Evolutionary conservation across 2,329 filamentous ascomycete species (phyloP), one percentile per base, ranked within the genome.

Genomic region (Cyclaneusma minus): DNA sequence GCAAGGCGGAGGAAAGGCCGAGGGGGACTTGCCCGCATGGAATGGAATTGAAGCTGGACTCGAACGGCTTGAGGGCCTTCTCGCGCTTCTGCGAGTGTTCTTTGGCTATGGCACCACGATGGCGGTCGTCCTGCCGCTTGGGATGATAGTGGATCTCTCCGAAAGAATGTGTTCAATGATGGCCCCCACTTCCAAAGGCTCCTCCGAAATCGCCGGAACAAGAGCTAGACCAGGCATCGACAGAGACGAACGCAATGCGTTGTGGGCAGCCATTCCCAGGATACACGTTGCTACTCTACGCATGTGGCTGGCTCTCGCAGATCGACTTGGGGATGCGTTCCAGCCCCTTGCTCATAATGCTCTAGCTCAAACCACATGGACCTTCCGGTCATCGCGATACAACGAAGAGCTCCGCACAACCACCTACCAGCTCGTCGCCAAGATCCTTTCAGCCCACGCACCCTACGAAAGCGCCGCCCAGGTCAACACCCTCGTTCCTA

Each of bases 201-300:
- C 60, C 40, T 38, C 51, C 25, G 36, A 60, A 43, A 44, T 54
- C 48, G 33, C 60, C 59, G 32, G 50, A 48, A 12, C 55, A 54
- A 37, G 55, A 63, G 33, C 69, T n/a, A 67, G 74, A 33, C 60
- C 72, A 6, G 75, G 81, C 35, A 68, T 89, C 35, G 64, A 72
- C 16, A 68, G 77, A 33, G 80, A 91, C 25, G 87, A 94, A 50
- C 75, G 76, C 33, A 82, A 92, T 28, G 68, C 74, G 22, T 60
- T 94, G 3, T 85, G 79, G 68, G 56, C 64, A 24, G 58, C 68
- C 11, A 60, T 94, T 7, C 80, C 85, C 4, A 60, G 65, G 7
- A 66, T 94, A 20, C 83, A 94, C 42, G 51, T 72, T 9, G 70
- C 77, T 9, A 65, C 69, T n/a, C 54, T 92, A 28, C 51, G 64